Percentiles rank a stretch among this genome's conserved stretches.
phyloP scores from a whole-genome alignment of 768 basidiomycete species.

The Naganishia randhawae region DNA sequence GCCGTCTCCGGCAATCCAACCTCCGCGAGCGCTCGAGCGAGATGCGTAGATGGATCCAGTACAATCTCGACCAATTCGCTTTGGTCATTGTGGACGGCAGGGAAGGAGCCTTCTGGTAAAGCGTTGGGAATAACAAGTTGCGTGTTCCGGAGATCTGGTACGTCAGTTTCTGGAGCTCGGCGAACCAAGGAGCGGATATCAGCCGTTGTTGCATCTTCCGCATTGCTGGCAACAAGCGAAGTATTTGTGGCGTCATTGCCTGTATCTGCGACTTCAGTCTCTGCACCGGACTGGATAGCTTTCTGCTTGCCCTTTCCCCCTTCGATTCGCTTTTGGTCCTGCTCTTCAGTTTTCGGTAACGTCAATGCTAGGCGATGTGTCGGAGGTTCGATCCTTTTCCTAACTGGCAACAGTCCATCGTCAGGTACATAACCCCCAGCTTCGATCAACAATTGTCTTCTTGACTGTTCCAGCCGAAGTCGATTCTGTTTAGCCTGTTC shows the following conservation, averaged over 20 bases:
- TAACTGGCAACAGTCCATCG: constrained; percentile 33
- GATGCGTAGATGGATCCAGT: constrained; percentile 41
- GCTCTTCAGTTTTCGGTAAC: constrained; percentile 32
- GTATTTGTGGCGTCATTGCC: neutral
- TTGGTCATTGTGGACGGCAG: constrained; percentile 15
- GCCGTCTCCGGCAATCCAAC: constrained; percentile 50
- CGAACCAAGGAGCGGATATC: constrained; percentile 30
- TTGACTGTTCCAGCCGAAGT: constrained; percentile 28
- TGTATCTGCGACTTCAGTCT: neutral
- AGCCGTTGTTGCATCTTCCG: neutral
- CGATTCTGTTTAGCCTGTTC: constrained; percentile 60
- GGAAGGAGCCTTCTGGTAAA: constrained; percentile 6
- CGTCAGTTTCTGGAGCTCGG: constrained; percentile 21
- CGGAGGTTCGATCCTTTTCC: constrained; percentile 32
- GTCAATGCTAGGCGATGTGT: constrained; percentile 14
- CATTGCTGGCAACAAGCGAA: constrained; percentile 1
- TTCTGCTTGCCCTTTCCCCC: constrained; percentile 1
- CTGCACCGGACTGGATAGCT: neutral
- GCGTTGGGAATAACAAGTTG: constrained; percentile 30
- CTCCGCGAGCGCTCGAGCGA: constrained; percentile 41
- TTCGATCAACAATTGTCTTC: constrained; percentile 35
- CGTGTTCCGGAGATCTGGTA: constrained; percentile 17
- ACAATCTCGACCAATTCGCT: constrained; percentile 32
- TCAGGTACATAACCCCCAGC: constrained; percentile 36
- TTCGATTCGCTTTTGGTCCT: constrained; percentile 15